phyloP scores from a whole-genome alignment of 1,284 basidiomycete species.

The Tilletia caries region DNA sequence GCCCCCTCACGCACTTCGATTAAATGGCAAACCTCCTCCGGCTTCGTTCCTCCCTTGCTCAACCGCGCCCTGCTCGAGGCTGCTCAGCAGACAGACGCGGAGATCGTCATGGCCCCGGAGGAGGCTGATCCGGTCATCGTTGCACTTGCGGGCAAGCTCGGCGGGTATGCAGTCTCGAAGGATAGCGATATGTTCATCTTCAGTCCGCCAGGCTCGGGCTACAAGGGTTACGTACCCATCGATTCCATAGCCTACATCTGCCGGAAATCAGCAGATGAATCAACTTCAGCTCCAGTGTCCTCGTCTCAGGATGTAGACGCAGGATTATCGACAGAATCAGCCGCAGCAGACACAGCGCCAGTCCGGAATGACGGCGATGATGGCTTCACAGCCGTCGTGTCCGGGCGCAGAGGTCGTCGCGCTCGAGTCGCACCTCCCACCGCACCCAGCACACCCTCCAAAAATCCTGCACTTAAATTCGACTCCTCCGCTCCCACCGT shows the following conservation, averaged over 20 bases:
- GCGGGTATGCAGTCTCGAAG: slow-evolving; percentile 38
- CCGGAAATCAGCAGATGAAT: no score
- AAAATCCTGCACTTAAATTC: slow-evolving; percentile 17
- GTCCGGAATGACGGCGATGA: slow-evolving; percentile 36
- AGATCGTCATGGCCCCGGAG: slow-evolving; percentile 30
- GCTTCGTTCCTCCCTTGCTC: slow-evolving; percentile 32
- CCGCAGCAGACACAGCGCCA: neutral
- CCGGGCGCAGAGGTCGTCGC: slow-evolving; percentile 18
- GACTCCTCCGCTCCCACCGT: neutral
- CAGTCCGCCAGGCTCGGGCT: slow-evolving; percentile 31
- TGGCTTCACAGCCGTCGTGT: slow-evolving; percentile 33
- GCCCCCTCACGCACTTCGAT: slow-evolving; percentile 24
- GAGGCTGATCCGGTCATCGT: slow-evolving; percentile 44
- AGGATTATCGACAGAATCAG: no score
- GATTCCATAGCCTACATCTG: slow-evolving; percentile 34
- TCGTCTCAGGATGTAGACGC: no score
- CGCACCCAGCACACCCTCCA: neutral
- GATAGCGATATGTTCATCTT: slow-evolving; percentile 47
- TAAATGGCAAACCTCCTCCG: slow-evolving; percentile 28
- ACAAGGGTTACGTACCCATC: slow-evolving; percentile 38
- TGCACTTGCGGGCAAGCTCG: slow-evolving; percentile 31
- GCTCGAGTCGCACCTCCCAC: neutral
- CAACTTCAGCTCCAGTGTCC: no score
- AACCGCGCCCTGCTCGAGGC: slow-evolving; percentile 30
- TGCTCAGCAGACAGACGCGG: slow-evolving; percentile 22